Evolutionary conservation across 2,329 filamentous ascomycete species (phyloP).

Genomic region (Huntiella savannae): DNA sequence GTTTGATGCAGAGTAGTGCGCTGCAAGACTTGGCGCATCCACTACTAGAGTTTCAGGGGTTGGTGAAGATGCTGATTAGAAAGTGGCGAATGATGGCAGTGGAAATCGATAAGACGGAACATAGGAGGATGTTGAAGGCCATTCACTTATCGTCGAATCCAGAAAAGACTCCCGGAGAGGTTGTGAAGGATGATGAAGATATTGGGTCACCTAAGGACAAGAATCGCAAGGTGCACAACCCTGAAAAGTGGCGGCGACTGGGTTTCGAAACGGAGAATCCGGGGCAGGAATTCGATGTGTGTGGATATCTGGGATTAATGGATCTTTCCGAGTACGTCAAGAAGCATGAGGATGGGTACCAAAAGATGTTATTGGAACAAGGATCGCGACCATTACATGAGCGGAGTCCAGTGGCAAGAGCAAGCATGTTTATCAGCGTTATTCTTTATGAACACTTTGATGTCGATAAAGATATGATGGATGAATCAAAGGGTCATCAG

Average conservation of each 20-base stretch:
- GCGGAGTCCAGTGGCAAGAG: slow-evolving; percentile 71
- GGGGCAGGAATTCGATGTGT: slow-evolving; percentile 62
- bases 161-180: slow-evolving; percentile 26
- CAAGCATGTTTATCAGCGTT: slow-evolving; percentile 69
- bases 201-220: slow-evolving; percentile 19
- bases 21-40: slow-evolving; percentile 81
- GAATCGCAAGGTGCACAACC: slow-evolving; percentile 50
- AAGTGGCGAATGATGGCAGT: slow-evolving; percentile 79
- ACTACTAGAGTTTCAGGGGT: slow-evolving; percentile 75
- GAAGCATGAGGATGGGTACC: slow-evolving; percentile 80
- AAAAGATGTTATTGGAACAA: slow-evolving; percentile 82
- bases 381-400: slow-evolving; percentile 49
- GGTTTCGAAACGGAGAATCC: slow-evolving; percentile 87
- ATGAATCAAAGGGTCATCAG: slow-evolving; percentile 60
- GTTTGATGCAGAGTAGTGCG: slow-evolving; percentile 83
- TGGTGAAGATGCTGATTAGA: slow-evolving; percentile 71
- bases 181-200: slow-evolving; percentile 20
- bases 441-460: slow-evolving; percentile 93
- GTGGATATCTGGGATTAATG: slow-evolving; percentile 92
- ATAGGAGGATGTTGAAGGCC: slow-evolving; percentile 68
- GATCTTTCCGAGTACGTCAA: slow-evolving; percentile 85
- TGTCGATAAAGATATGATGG: slow-evolving; percentile 63
- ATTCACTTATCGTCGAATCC: slow-evolving; percentile 68
- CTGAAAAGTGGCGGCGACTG: slow-evolving; percentile 80
- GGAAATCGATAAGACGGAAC: slow-evolving; percentile 72